A percentile compares a stretch with the other conserved stretches of the same genome.
These are phyloP conservation scores for Penicillium paneum DNA, from an alignment of 2,329 filamentous ascomycete genomes.

Conservation along the genomic window DNA sequence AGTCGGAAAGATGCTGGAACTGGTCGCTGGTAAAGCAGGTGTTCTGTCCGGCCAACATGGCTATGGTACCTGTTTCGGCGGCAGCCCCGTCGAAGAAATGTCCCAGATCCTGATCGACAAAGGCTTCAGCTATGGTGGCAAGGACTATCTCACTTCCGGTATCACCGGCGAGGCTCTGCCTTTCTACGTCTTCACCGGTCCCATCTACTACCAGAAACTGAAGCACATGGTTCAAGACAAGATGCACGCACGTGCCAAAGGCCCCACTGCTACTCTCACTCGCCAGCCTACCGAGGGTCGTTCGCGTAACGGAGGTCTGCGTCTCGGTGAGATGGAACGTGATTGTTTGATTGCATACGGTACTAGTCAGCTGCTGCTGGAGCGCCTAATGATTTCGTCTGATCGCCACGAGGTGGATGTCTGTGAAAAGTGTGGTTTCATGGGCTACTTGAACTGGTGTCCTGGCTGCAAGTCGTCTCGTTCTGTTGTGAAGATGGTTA, in stretches of 20 bases:
- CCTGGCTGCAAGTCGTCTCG: constrained; percentile 84
- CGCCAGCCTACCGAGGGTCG: constrained; percentile 95
- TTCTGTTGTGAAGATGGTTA: constrained; percentile 85
- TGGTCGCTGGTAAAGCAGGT: constrained; percentile 89
- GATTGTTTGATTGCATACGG: constrained; percentile 98
- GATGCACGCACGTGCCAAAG: constrained; percentile 93
- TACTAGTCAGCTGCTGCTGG: constrained; percentile 84
- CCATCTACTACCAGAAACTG: constrained; percentile 98
- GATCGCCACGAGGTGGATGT: constrained; percentile 91
- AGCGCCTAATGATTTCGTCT: constrained; percentile 90
- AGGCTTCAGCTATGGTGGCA: constrained; percentile 95
- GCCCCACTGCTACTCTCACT: constrained; percentile 86
- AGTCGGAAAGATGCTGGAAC: constrained; percentile 94
- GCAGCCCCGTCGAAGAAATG: constrained; percentile 83
- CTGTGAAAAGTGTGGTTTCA: constrained; percentile 88
- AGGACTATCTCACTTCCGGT: constrained; percentile 92
- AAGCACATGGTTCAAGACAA: constrained; percentile 99
- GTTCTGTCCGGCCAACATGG: constrained; percentile 80
- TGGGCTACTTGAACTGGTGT: constrained; percentile 94
- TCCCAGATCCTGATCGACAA: constrained; percentile 76
- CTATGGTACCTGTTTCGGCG: constrained; percentile 86
- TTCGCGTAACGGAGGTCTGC: constrained; percentile 84
- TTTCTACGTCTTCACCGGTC: constrained; percentile 96
- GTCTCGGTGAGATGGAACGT: constrained; percentile 97
- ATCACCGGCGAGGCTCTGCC: constrained; percentile 92